phyloP scores from a whole-genome alignment of 78 protist species.

The Dictyostelium firmibasis region DNA sequence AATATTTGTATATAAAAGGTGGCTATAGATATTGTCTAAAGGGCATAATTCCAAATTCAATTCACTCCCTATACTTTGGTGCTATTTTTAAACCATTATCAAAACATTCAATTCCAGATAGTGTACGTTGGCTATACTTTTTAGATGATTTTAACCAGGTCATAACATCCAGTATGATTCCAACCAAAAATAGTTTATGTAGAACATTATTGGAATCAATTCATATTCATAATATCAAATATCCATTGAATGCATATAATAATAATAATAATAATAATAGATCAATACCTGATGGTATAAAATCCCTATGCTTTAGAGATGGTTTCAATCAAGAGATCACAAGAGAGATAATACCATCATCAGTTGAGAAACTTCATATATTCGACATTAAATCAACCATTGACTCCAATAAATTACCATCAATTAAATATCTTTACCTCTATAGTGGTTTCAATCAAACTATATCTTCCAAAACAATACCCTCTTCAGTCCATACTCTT shows the following conservation, averaged over 20 bases:
- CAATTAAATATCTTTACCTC: background rate
- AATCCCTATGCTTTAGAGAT: background rate
- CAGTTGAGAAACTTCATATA: background rate
- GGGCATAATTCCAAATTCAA: background rate
- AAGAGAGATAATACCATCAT: background rate
- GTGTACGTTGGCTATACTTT: background rate
- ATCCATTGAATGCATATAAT: background rate
- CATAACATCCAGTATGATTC: background rate
- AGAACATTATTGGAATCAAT: background rate
- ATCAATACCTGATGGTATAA: background rate
- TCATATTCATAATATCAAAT: background rate
- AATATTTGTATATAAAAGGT: background rate
- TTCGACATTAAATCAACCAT: background rate
- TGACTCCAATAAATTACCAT: background rate
- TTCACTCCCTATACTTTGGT: background rate
- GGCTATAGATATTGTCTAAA: background rate
- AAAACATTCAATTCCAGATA: background rate
- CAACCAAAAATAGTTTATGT: background rate
- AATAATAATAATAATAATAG: too few species aligned
- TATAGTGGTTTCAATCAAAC: background rate
- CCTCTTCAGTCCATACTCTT: background rate
- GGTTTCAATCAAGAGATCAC: background rate
- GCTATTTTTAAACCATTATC: background rate
- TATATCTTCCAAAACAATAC: background rate
- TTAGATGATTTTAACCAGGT: background rate